These are phyloP conservation scores for Harrya chromipes DNA, from an alignment of 768 basidiomycete species.

Conservation along the genomic window DNA sequence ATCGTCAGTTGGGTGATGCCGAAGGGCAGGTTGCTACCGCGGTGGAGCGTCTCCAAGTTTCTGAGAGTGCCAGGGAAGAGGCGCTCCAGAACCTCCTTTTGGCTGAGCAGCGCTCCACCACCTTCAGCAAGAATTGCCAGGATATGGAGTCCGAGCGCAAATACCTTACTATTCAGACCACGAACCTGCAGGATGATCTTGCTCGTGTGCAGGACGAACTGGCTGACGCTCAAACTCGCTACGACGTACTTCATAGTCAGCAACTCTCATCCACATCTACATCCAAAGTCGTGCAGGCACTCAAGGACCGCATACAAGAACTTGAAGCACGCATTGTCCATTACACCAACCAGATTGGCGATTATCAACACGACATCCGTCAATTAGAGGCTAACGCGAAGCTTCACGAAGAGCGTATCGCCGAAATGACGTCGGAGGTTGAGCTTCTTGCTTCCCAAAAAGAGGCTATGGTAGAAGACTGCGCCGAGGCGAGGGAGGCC, in stretches of 20 bases:
- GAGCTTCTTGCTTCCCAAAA: slow-evolving; percentile 66
- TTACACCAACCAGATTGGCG: slow-evolving; percentile 69
- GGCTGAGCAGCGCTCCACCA: slow-evolving; percentile 40
- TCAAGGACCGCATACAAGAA: slow-evolving; percentile 65
- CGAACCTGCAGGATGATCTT: slow-evolving; percentile 62
- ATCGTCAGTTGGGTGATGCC: slow-evolving; percentile 35
- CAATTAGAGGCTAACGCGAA: slow-evolving; percentile 72
- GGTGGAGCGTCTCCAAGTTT: slow-evolving; percentile 30
- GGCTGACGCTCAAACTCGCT: slow-evolving; percentile 54
- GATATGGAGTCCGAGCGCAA: slow-evolving; percentile 64
- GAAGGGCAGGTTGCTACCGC: slow-evolving; percentile 32
- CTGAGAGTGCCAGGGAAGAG: slow-evolving; percentile 37
- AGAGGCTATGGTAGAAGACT: slow-evolving; percentile 82
- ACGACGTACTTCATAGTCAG: slow-evolving; percentile 58
- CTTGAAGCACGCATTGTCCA: slow-evolving; percentile 63
- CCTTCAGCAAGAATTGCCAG: slow-evolving; percentile 47
- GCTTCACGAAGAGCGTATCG: slow-evolving; percentile 70
- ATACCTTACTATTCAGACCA: slow-evolving; percentile 59
- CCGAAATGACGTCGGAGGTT: slow-evolving; percentile 67
- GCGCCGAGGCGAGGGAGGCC: slow-evolving; percentile 70
- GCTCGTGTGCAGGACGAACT: slow-evolving; percentile 51
- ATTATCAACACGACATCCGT: slow-evolving; percentile 77
- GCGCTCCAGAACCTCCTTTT: slow-evolving; percentile 28
- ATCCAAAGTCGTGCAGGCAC: slow-evolving; percentile 49
- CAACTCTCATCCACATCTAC: slow-evolving; percentile 64